Percentiles rank a stretch among this genome's conserved stretches.
Conservation (phyloP, 2,329 filamentous ascomycete genomes). For the Trichophyton mentagrophytes region DNA sequence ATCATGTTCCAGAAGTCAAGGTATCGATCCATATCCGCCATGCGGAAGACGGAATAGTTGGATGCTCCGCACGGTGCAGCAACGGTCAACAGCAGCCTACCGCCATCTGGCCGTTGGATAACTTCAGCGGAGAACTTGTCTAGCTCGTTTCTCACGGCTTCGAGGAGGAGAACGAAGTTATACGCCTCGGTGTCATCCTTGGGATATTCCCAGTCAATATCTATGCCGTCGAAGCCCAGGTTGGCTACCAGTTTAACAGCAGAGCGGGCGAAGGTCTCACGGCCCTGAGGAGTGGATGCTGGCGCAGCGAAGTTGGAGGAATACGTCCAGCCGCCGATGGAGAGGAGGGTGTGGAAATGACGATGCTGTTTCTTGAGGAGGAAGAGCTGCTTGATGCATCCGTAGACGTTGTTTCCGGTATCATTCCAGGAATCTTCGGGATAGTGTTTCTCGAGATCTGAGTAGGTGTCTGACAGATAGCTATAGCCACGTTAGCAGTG, state of each 20-base stretch:
- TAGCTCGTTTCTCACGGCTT: conserved; percentile 21
- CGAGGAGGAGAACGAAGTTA: conserved; percentile 26
- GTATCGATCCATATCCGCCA: conserved; percentile 36
- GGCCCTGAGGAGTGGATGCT: conserved; percentile 45
- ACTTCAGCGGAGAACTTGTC: conserved; percentile 6
- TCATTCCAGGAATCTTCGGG: conserved; percentile 55
- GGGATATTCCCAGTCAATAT: conserved; percentile 35
- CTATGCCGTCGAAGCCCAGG: conserved; percentile 50
- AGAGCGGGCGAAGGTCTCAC: conserved; percentile 52
- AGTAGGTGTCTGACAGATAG: conserved; percentile 52
- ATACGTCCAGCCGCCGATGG: conserved; percentile 71
- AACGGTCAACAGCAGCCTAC: conserved; percentile 36
- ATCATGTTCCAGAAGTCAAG: conserved; percentile 49
- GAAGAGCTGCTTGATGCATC: conserved; percentile 64
- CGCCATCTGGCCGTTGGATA: conserved; percentile 22
- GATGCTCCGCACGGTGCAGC: conserved; percentile 32
- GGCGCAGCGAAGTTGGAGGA: conserved; percentile 62
- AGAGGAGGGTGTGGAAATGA: conserved; percentile 66
- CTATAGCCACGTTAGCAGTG: conserved; percentile 7
- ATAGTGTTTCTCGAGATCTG: conserved; percentile 59
- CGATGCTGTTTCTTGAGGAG: conserved; percentile 63
- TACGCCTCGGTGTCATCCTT: conserved; percentile 22
- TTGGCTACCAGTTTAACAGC: conserved; percentile 64
- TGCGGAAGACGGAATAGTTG: conserved; percentile 33
- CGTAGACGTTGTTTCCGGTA: conserved; percentile 59